Conservation (phyloP, 495 filamentous ascomycete species). For the Tuber aestivum region DNA sequence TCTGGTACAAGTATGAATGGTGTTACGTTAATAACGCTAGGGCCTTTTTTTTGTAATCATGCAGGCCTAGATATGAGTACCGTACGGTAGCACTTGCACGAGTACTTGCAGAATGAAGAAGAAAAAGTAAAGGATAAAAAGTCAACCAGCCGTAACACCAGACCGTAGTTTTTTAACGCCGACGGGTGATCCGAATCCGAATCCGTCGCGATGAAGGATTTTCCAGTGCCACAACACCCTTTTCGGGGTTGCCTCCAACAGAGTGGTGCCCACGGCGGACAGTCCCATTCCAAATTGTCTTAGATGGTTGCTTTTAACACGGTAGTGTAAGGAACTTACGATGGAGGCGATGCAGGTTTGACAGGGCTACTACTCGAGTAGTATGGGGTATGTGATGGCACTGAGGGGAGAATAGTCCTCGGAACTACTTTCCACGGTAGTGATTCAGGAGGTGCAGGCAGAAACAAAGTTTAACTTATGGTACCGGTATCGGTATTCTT, state of each 20-base stretch:
- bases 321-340: no score
- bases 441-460: not conserved
- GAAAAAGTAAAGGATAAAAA: not conserved
- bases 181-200: not conserved
- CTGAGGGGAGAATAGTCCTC: not conserved
- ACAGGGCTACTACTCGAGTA: no score
- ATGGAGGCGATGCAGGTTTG: not conserved
- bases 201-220: not conserved
- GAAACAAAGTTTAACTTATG: not conserved
- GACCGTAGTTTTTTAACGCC: no score
- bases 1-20: not conserved
- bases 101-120: not conserved
- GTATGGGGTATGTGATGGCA: not conserved
- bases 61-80: not conserved
- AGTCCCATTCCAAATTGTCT: not conserved
- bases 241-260: not conserved
- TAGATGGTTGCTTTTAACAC: not conserved
- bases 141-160: no score
- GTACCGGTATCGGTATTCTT: no score
- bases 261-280: not conserved
- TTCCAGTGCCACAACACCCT: not conserved
- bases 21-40: not conserved
- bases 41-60: not conserved
- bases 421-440: not conserved
- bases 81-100: no score